Evolutionary conservation across 345 rosid genomes (phyloP).

Genomic region (Dipteronia sinensis): DNA sequence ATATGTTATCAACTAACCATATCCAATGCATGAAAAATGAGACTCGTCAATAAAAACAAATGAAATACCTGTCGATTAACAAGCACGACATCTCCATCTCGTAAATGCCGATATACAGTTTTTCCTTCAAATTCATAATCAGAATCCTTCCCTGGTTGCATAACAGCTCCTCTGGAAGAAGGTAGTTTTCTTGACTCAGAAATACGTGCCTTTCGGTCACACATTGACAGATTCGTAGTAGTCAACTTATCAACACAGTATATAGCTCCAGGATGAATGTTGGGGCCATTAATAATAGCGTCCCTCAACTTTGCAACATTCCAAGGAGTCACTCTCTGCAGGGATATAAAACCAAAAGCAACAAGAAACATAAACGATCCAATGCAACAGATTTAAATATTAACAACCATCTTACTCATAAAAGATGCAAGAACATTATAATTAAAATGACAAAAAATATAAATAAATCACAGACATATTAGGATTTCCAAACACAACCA

Average conservation of each 20-base stretch:
- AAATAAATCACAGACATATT: neutral
- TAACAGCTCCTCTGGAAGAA: slow-evolving; percentile 72
- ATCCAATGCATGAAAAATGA: neutral
- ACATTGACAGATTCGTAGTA: slow-evolving; percentile 50
- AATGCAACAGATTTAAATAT: neutral
- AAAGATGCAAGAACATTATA: neutral
- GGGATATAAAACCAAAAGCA: slow-evolving; percentile 17
- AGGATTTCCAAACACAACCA: neutral
- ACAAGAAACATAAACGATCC: slow-evolving; percentile 9
- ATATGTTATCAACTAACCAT: neutral
- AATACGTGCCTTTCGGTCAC: slow-evolving; percentile 50
- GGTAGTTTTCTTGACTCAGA: slow-evolving; percentile 73
- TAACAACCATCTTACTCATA: neutral
- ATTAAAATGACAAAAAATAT: neutral
- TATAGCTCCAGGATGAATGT: slow-evolving; percentile 89
- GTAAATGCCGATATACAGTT: slow-evolving; percentile 81
- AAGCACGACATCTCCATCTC: slow-evolving; percentile 93
- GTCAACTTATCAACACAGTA: slow-evolving; percentile 76
- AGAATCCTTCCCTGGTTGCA: slow-evolving; percentile 59
- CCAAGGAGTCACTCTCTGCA: slow-evolving; percentile 94
- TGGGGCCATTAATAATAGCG: slow-evolving; percentile 85
- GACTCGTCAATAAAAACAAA: neutral
- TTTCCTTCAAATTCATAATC: slow-evolving; percentile 77
- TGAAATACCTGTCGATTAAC: slow-evolving; percentile 86
- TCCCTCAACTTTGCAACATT: slow-evolving; percentile 68